Evolutionary conservation across 768 basidiomycete species (phyloP).

Genomic region (Hortiboletus campestris): DNA sequence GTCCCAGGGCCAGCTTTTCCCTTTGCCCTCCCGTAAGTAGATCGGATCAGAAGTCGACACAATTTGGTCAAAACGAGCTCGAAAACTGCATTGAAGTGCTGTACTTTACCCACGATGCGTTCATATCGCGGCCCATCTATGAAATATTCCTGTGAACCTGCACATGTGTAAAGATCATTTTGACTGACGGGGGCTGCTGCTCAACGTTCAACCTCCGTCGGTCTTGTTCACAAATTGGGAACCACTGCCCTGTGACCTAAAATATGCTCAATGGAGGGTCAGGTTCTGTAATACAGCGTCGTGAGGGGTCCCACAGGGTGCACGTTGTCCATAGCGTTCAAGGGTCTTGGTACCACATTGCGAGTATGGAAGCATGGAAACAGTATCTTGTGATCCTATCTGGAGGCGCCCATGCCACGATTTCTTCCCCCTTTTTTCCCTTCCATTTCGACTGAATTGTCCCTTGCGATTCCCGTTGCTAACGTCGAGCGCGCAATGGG

Average conservation of each 20-base stretch:
- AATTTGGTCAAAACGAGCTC: constrained; percentile 30
- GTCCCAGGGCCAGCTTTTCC: neutral
- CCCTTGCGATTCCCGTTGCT: neutral
- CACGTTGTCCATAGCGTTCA: neutral
- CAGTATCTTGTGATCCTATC: neutral
- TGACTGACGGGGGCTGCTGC: neutral
- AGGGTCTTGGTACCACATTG: neutral
- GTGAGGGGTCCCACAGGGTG: neutral
- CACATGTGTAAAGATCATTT: neutral
- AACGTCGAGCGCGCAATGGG: neutral
- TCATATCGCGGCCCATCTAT: constrained; percentile 26
- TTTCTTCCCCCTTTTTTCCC: too few relatives aligned
- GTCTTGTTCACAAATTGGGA: neutral
- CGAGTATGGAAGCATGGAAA: neutral
- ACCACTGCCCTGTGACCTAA: neutral
- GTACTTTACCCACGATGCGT: constrained; percentile 21
- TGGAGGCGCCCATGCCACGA: neutral
- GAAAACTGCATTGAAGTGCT: constrained; percentile 13
- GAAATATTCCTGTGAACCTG: constrained; percentile 13
- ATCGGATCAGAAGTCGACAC: constrained; percentile 27
- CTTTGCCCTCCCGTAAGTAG: neutral
- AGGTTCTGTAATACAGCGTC: neutral
- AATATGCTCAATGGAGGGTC: neutral
- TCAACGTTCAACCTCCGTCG: neutral
- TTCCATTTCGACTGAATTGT: neutral